phyloP scores from a whole-genome alignment of 1,139 yeast genomes.

The Hemisphaericaspora lyxosophila region DNA sequence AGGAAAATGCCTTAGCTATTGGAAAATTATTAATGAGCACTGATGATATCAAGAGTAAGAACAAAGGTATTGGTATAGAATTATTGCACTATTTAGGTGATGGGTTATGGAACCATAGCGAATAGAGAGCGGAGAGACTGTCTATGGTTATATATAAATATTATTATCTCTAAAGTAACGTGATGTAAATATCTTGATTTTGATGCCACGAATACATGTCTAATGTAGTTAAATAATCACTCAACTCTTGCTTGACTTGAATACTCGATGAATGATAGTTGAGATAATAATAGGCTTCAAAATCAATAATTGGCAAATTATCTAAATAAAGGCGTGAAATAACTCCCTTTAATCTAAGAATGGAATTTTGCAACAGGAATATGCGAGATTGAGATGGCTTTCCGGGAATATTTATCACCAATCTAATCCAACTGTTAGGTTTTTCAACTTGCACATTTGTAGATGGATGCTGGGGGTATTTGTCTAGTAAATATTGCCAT shows the following conservation, averaged over 20 bases:
- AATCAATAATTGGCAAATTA: slow-evolving; percentile 17
- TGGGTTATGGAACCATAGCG: slow-evolving; percentile 71
- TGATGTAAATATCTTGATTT: slow-evolving; percentile 21
- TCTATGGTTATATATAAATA: too few species aligned
- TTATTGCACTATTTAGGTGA: slow-evolving; percentile 85
- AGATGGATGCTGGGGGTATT: slow-evolving; percentile 21
- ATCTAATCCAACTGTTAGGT: slow-evolving; percentile 10
- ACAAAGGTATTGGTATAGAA: slow-evolving; percentile 91
- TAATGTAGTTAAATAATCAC: slow-evolving; percentile 37
- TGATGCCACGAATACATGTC: slow-evolving; percentile 32
- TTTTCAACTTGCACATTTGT: slow-evolving; percentile 1
- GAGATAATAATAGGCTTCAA: slow-evolving; percentile 20
- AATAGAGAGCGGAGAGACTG: too few species aligned
- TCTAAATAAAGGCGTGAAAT: slow-evolving; percentile 16
- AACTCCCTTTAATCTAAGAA: slow-evolving; percentile 30
- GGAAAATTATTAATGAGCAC: slow-evolving; percentile 88
- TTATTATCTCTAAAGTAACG: slow-evolving; percentile 7
- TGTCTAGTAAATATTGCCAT: slow-evolving; percentile 28
- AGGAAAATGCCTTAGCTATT: slow-evolving; percentile 85
- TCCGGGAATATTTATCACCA: slow-evolving; percentile 5
- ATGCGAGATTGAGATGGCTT: background rate
- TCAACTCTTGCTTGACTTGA: slow-evolving; percentile 16
- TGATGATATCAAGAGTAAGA: slow-evolving; percentile 78
- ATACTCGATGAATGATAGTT: slow-evolving; percentile 13
- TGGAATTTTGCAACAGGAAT: slow-evolving; percentile 16